These are phyloP conservation scores for Chlorella sorokiniana DNA, from an alignment of 139 green algal species.

Conservation along the genomic window DNA sequence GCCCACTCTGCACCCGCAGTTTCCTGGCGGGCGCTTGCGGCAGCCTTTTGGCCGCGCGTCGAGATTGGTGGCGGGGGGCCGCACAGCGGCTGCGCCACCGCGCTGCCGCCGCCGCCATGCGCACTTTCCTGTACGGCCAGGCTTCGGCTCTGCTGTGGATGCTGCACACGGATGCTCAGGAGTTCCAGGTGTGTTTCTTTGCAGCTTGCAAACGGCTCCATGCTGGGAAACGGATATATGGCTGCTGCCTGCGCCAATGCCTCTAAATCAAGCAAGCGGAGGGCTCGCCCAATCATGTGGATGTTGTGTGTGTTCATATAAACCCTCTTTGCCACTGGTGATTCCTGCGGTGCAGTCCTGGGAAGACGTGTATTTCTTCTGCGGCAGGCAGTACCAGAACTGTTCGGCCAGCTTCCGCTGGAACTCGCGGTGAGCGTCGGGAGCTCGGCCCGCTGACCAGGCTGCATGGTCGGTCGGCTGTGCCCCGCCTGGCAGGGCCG, in stretches of 20 bases:
- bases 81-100: neutral
- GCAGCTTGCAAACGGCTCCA: neutral
- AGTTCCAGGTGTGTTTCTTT: neutral
- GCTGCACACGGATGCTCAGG: neutral
- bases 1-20: no score
- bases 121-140: neutral
- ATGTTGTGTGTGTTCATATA: neutral
- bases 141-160: slow-evolving; percentile 5
- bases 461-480: no score
- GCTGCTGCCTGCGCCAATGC: neutral
- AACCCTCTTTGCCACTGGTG: neutral
- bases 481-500: no score
- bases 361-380: slow-evolving; percentile 83
- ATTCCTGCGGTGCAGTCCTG: neutral
- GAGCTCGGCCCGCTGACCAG: no score
- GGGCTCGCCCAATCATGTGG: neutral
- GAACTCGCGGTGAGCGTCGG: slow-evolving; percentile 48
- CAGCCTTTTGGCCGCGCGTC: no score
- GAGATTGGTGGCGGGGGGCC: neutral
- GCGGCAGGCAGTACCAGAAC: slow-evolving; percentile 62
- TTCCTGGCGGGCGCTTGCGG: neutral
- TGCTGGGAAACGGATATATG: neutral
- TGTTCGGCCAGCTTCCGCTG: slow-evolving; percentile 78
- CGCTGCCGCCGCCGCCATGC: neutral
- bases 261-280: no score